Base-by-base conservation (phyloP, 441 rosid genomes). In the Eutrema salsugineum region DNA sequence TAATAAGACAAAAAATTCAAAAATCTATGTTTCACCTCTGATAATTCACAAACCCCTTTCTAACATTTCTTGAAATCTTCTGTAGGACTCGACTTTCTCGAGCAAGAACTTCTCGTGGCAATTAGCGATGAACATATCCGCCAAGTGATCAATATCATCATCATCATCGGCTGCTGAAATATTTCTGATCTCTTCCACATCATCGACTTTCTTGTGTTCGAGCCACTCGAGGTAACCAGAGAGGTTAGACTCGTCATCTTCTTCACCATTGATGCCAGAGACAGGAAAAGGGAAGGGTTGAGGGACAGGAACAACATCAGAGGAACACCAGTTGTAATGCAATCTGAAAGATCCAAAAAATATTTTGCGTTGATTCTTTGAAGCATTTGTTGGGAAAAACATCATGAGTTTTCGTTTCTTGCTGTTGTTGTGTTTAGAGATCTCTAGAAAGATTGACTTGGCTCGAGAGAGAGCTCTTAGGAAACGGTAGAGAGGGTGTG, bases 261-360 rank as follows among this genome's bases (percentile, higher is more conserved):
- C 80, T 6, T 77, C 65, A 6, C 87, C 83, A 55, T 79, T 80
- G 89, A 86, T 82, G 64, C 47, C 33, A 55, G 75, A 62, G 62
- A 53, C 54, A 16, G 64, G 38, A 3, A 73, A 67, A 24, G 62
- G 68, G 1, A 74, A 60, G 2, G 78, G 72, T 19, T 66, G 64
- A 59, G 80, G 73, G 11, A 83, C 84, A 4, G 97, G 96, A 8
- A 80, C 32, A 10, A 87, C 88, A 68, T 85, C 90, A 8, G 99
- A 92, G 2, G 97, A 91, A 76, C 94, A 84, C 97, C 98, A 94
- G 66, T 94, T 94, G 72, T 92, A 94, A 74, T 94, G 97, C 30
- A 92, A 68, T 71, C 98, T 78, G 54, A 86, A 90, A 2, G 98
- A 94, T 5, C 99, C 97, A 14, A 90, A 83, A 73, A 83, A 80